Evolutionary conservation across 345 rosid species (phyloP).

Genomic region (Salix exigua): DNA sequence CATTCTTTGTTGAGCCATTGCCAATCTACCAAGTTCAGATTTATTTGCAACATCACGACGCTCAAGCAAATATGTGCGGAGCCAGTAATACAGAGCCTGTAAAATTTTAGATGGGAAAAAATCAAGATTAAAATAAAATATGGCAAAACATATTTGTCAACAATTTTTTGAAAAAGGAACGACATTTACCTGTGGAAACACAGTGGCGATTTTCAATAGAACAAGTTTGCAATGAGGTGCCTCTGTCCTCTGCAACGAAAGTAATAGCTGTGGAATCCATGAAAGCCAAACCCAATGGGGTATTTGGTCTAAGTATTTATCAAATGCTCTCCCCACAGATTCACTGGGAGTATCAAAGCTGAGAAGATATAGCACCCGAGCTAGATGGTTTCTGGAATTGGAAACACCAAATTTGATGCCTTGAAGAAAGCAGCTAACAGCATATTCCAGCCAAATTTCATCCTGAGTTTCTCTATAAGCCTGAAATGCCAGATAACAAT

Average conservation of each 20-base stretch:
- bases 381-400: constrained; percentile 91
- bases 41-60: constrained; percentile 97
- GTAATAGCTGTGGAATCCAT: constrained; percentile 95
- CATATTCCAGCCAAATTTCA: constrained; percentile 95
- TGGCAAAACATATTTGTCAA: neutral
- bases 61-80: constrained; percentile 93
- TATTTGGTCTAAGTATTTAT: constrained; percentile 86
- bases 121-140: constrained; percentile 3
- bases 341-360: constrained; percentile 93
- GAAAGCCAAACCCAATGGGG: constrained; percentile 99
- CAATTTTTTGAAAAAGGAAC: neutral
- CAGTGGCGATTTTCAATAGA: constrained; percentile 79
- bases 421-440: constrained; percentile 98
- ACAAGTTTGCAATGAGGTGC: constrained; percentile 98
- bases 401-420: constrained; percentile 94
- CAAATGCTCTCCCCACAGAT: constrained; percentile 92
- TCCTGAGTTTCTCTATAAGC: constrained; percentile 80
- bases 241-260: constrained; percentile 96
- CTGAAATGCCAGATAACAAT: constrained; percentile 41
- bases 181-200: constrained; percentile 75
- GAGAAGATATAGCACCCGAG: constrained; percentile 91
- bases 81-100: constrained; percentile 97
- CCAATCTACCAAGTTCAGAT: constrained; percentile 68
- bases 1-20: constrained; percentile 92
- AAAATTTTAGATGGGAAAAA: constrained; percentile 7